phyloP scores from a whole-genome alignment of 345 rosid genomes.

The Orychophragmus violaceus region DNA sequence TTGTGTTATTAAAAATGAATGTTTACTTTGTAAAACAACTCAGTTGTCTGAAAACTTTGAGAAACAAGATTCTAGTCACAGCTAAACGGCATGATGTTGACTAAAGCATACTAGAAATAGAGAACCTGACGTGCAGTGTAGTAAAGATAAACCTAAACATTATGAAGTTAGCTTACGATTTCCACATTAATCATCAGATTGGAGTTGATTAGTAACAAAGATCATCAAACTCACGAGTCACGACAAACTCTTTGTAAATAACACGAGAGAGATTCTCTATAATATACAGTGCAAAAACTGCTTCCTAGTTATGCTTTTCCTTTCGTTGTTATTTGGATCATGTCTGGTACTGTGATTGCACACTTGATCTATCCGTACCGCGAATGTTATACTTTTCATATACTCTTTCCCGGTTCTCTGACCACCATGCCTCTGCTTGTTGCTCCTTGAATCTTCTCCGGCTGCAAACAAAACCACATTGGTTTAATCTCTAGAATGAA shows the following conservation, averaged over 20 bases:
- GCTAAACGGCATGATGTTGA: constrained; percentile 6
- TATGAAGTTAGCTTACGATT: neutral
- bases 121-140: neutral
- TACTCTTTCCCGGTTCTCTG: constrained; percentile 89
- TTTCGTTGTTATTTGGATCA: neutral
- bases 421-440: constrained; percentile 97
- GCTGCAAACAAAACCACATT: constrained; percentile 37
- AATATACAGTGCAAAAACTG: constrained; percentile 17
- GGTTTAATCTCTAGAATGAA: neutral
- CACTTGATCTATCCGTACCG: constrained; percentile 64
- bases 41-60: neutral
- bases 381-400: constrained; percentile 78
- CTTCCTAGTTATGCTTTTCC: constrained; percentile 14
- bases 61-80: neutral
- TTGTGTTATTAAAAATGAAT: neutral
- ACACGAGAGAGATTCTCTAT: neutral
- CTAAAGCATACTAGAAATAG: neutral
- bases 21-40: neutral
- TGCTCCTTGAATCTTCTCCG: constrained; percentile 93
- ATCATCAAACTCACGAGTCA: constrained; percentile 17
- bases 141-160: neutral
- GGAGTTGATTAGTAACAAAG: neutral
- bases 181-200: neutral
- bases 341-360: constrained; percentile 19
- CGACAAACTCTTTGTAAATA: constrained; percentile 11